A percentile compares a stretch with the other conserved stretches of the same genome.
phyloP scores from a whole-genome alignment of 2,329 filamentous ascomycete species.

The Sporothrix curviconia region DNA sequence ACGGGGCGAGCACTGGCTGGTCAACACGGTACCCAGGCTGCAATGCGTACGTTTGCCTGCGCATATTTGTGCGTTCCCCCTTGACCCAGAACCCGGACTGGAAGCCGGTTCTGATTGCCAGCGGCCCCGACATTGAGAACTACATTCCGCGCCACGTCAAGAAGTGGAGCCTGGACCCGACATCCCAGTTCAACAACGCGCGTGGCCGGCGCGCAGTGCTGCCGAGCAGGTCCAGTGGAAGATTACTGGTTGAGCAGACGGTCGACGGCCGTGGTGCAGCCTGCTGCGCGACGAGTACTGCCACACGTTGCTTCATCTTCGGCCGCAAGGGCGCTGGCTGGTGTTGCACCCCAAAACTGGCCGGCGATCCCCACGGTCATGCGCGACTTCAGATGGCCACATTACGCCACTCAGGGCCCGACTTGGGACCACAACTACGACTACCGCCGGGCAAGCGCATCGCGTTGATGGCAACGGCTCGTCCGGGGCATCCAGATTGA shows the following conservation, averaged over 20 bases:
- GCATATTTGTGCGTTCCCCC: conserved; percentile 16
- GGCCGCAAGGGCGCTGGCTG: conserved; percentile 8
- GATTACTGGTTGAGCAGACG: not conserved
- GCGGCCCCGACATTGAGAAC: conserved; percentile 6
- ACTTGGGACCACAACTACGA: conserved; percentile 24
- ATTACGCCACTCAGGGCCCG: conserved; percentile 24
- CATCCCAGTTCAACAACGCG: conserved; percentile 8
- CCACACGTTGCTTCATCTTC: not conserved
- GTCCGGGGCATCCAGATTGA: conserved; percentile 26
- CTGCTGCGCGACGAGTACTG: conserved; percentile 4
- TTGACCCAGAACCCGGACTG: conserved; percentile 12
- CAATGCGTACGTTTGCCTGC: conserved; percentile 23
- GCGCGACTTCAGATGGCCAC: conserved; percentile 24
- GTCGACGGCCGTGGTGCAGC: not conserved
- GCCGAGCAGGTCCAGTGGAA: conserved; percentile 3
- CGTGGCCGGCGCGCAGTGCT: not conserved
- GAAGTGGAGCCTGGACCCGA: conserved; percentile 7
- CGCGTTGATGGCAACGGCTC: conserved; percentile 34
- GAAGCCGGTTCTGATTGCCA: conserved; percentile 7
- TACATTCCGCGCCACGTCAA: conserved; percentile 9
- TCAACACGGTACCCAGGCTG: conserved; percentile 25
- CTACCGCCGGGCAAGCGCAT: conserved; percentile 26
- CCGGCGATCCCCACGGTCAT: conserved; percentile 17
- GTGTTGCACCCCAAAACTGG: conserved; percentile 10
- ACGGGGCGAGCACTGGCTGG: conserved; percentile 30